Conservation (phyloP, 2,329 filamentous ascomycete genomes). For the Botrytis medusae region DNA sequence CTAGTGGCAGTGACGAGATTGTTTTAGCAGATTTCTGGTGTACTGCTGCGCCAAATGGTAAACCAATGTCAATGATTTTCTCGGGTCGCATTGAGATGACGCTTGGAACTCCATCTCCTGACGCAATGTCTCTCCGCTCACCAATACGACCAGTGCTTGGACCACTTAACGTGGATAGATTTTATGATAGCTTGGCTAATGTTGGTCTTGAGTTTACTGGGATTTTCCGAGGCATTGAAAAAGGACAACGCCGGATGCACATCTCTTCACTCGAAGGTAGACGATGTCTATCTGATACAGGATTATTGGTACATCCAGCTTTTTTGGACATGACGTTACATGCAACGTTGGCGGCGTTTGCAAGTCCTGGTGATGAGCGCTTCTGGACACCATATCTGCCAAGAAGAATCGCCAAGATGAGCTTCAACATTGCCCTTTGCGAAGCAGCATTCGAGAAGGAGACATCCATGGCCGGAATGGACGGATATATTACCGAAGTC, state of each 20-base stretch:
- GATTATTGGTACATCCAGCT: slow-evolving; percentile 50
- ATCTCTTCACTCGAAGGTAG: slow-evolving; percentile 20
- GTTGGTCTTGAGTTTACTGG: slow-evolving; percentile 29
- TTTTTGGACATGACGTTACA: slow-evolving; percentile 59
- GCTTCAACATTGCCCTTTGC: slow-evolving; percentile 29
- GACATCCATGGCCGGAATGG: slow-evolving; percentile 13
- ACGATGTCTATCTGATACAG: background rate
- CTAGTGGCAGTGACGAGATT: background rate
- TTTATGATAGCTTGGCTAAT: slow-evolving; percentile 26
- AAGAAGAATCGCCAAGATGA: slow-evolving; percentile 28
- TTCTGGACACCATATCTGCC: slow-evolving; percentile 32
- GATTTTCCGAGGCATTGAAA: slow-evolving; percentile 24
- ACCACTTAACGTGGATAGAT: slow-evolving; percentile 25
- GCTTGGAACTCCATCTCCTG: slow-evolving; percentile 12
- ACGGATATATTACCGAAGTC: slow-evolving; percentile 18
- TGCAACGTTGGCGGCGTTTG: slow-evolving; percentile 43
- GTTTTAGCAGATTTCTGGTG: slow-evolving; percentile 16
- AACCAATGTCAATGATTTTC: slow-evolving; percentile 12
- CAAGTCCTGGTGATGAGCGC: slow-evolving; percentile 29
- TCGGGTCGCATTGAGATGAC: slow-evolving; percentile 18
- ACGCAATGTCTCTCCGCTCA: background rate
- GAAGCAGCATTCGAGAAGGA: slow-evolving; percentile 13
- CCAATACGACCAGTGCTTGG: slow-evolving; percentile 1
- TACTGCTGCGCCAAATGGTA: slow-evolving; percentile 7
- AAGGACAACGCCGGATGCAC: slow-evolving; percentile 22